Base-by-base conservation (phyloP, 371 early-diverging fungal species). In the Vairimorpha necatrix region DNA sequence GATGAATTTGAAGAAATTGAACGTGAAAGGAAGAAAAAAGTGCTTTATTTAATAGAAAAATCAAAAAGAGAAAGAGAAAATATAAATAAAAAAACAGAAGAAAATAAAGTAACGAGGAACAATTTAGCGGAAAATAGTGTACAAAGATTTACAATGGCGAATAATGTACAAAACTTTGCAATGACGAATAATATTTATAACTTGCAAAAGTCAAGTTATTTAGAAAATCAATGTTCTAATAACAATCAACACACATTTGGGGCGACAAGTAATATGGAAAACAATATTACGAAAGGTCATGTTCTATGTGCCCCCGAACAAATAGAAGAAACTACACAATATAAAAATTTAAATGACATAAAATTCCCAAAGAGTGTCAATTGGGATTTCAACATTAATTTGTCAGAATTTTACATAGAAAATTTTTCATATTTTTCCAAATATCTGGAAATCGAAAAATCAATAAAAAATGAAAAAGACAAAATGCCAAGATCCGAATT, bases 1-100 rank as follows among this genome's bases (percentile, higher is more conserved):
- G 69, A 69, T 30, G 38, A 50, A n/a, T 50, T 50, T 50, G 22
- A 50, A 11, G n/a, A 69, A 33, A 54, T 69, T 48, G 36, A 34
- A n/a, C 4, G 22, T 13, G 13, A 50, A 50, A 50, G 50, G 22
- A 50, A 50, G 22, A 11, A 3, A 11, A 54, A 16, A 69, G 30
- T 24, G 6, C 9, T 30, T 63, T 4, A 28, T 2, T 30, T 22
- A 26, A 11, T 60, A 62, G 3, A 24, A 33, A 28, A 39, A 13
- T 2, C 2, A 30, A 32, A 26, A 16, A 36, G 2, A 47, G 16
- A 26, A 69, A 4, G 30, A 14, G 24, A 69, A 56, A 7, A 9
- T 13, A 22, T 33, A 47, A 26, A 30, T 69, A 14, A 30, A 69
- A 26, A 13, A 11, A 13, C 22, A 50, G 50, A 50, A 50, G 3